Conservation (phyloP, 495 filamentous ascomycete genomes). For the Neurospora sp. region DNA sequence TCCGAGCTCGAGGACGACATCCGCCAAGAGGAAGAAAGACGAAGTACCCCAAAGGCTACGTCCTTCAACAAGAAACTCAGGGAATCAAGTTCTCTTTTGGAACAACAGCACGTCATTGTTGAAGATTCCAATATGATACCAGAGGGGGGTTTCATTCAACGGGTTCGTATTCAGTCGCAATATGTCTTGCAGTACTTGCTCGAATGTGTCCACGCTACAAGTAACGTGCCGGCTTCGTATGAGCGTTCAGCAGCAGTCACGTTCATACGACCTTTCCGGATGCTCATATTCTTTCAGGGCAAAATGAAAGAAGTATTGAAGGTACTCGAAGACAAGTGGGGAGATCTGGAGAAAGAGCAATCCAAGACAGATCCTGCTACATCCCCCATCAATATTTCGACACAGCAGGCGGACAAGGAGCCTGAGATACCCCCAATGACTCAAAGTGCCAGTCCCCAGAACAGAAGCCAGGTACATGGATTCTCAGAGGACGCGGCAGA, state of each 20-base stretch:
- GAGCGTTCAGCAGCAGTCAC: constrained; percentile 4
- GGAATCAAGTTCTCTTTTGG: not conserved
- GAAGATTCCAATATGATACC: constrained; percentile 1
- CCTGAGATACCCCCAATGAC: too few relatives aligned
- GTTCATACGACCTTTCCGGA: constrained; percentile 30
- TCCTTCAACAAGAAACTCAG: not conserved
- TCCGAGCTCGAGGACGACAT: not conserved
- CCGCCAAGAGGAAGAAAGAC: not conserved
- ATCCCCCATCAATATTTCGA: not conserved
- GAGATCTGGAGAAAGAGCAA: constrained; percentile 18
- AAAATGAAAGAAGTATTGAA: constrained; percentile 24
- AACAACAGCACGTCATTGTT: not conserved
- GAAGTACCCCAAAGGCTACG: not conserved
- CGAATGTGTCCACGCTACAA: constrained; percentile 15
- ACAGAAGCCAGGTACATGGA: too few relatives aligned
- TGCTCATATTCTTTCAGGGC: constrained; percentile 28
- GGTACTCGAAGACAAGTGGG: constrained; percentile 28
- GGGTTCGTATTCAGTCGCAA: constrained; percentile 31
- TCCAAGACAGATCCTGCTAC: constrained; percentile 10
- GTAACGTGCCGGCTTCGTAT: not conserved
- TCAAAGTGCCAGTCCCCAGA: too few relatives aligned
- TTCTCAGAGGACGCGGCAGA: not conserved
- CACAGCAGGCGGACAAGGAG: not conserved
- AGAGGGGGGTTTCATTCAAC: constrained; percentile 18
- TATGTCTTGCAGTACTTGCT: constrained; percentile 13